Conservation (phyloP, 495 filamentous ascomycete genomes). For the Talaromyces stipitatus region DNA sequence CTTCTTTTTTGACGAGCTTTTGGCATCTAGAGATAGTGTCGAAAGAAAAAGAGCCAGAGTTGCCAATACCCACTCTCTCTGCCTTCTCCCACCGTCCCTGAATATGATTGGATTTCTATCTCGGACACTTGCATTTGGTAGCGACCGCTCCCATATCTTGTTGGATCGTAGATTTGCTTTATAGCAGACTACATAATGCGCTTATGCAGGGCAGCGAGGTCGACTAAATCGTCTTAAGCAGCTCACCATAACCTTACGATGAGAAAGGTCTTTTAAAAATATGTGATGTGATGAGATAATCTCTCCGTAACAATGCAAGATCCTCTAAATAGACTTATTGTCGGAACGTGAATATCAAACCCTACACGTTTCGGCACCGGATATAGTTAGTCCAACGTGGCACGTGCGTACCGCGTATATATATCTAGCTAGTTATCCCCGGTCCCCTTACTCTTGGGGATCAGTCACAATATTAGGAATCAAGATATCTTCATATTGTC, state of each 20-base stretch:
- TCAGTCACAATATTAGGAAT: too few species aligned
- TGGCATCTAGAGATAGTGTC: slow-evolving; percentile 19
- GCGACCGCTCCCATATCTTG: not conserved
- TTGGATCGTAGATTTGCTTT: not conserved
- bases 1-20: slow-evolving; percentile 12
- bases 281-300: slow-evolving; percentile 24
- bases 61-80: slow-evolving; percentile 14
- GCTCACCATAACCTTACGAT: slow-evolving; percentile 15
- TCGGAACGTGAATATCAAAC: slow-evolving; percentile 9
- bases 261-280: slow-evolving; percentile 29
- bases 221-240: slow-evolving; percentile 20
- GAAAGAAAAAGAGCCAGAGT: slow-evolving; percentile 19
- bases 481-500: too few species aligned
- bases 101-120: slow-evolving; percentile 1
- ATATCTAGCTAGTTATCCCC: too few species aligned
- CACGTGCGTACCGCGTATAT: too few species aligned
- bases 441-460: too few species aligned
- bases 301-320: slow-evolving; percentile 11
- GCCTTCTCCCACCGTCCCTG: not conserved
- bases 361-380: too few species aligned
- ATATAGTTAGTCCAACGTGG: too few species aligned
- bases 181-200: slow-evolving; percentile 7
- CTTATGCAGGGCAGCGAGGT: slow-evolving; percentile 7
- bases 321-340: slow-evolving; percentile 15
- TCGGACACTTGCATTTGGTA: slow-evolving; percentile 18